A percentile compares a stretch with the other conserved stretches of the same genome.
Evolutionary conservation across 2,329 filamentous ascomycete genomes (phyloP).

Genomic region (Colletotrichum sp.): DNA sequence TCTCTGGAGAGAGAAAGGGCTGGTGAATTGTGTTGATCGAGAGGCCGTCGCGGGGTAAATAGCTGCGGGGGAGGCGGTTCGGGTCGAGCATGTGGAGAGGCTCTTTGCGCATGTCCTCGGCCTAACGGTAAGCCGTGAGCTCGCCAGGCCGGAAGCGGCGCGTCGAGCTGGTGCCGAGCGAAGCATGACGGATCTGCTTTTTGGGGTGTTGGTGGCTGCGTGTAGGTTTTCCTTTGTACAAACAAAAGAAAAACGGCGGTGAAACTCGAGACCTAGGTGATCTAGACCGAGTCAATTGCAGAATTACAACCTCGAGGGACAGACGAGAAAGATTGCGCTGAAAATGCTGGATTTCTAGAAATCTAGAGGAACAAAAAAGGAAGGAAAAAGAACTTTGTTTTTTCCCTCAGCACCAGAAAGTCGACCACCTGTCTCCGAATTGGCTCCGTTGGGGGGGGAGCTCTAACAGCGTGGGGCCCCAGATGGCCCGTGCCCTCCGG

Average conservation of each 20-base stretch:
- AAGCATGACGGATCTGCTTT: conserved; percentile 3
- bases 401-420: background rate
- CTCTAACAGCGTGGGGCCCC: conserved; percentile 1
- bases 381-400: background rate
- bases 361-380: background rate
- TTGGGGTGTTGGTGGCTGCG: background rate
- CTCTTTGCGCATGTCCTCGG: conserved; percentile 21
- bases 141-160: conserved; percentile 21
- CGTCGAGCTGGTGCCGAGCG: conserved; percentile 17
- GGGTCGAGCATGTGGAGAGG: conserved; percentile 20
- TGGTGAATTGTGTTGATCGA: conserved; percentile 3
- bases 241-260: background rate
- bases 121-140: conserved; percentile 14
- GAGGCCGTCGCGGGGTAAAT: conserved; percentile 16
- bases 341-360: background rate
- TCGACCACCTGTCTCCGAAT: background rate
- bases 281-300: background rate
- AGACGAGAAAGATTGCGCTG: background rate
- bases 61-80: conserved; percentile 16
- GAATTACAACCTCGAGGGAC: background rate
- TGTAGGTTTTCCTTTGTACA: background rate
- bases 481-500: background rate
- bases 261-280: background rate
- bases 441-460: conserved; percentile 11
- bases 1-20: conserved; percentile 14